Evolutionary conservation across 2,329 filamentous ascomycete genomes (phyloP).

Genomic region (Claviceps lovelessii): DNA sequence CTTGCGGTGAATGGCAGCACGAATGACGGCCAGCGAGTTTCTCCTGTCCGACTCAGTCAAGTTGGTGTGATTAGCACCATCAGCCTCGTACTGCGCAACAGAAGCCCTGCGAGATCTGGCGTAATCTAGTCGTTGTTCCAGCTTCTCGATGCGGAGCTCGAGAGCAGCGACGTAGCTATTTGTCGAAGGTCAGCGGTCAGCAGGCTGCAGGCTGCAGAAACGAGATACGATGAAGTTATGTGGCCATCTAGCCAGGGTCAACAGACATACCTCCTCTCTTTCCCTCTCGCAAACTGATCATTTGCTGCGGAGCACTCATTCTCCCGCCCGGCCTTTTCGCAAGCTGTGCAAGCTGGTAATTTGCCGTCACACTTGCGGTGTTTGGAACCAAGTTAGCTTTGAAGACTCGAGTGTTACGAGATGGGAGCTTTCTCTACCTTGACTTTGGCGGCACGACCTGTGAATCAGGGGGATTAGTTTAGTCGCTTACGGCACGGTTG

Average conservation of each 20-base stretch:
- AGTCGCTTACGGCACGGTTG: background rate
- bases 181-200: background rate
- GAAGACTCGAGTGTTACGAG: background rate
- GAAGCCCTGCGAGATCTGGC: conserved; percentile 58
- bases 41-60: conserved; percentile 39
- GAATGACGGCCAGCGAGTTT: conserved; percentile 47
- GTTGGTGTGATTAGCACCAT: conserved; percentile 15
- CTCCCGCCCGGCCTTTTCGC: conserved; percentile 77
- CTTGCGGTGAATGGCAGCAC: conserved; percentile 49
- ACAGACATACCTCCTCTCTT: conserved; percentile 62
- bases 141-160: conserved; percentile 78
- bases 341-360: conserved; percentile 85
- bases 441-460: conserved; percentile 77
- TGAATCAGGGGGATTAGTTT: background rate
- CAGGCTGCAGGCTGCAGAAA: background rate
- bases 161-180: conserved; percentile 78
- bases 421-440: conserved; percentile 41
- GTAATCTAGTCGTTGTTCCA: conserved; percentile 64
- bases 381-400: background rate
- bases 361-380: conserved; percentile 73
- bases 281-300: conserved; percentile 88
- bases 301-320: conserved; percentile 86
- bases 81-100: conserved; percentile 49
- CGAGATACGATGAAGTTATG: background rate
- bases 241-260: background rate